phyloP scores from a whole-genome alignment of 805 yeast species.

The Saccharomycopsis oosterbeekiorum region DNA sequence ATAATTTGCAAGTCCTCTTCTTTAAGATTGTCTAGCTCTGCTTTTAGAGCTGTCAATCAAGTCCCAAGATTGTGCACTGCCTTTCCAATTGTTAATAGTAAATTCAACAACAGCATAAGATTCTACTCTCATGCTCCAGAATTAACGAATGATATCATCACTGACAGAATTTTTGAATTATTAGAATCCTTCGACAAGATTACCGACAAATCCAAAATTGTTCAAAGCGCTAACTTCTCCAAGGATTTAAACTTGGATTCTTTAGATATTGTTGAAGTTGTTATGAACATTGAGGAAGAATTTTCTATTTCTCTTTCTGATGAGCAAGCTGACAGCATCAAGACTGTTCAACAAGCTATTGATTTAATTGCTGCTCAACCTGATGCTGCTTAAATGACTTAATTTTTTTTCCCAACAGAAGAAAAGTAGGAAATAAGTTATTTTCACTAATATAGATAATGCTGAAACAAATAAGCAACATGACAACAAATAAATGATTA shows the following conservation, averaged over 20 bases:
- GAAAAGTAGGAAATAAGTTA: neutral
- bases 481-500: too few relatives aligned
- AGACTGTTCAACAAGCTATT: slow-evolving; percentile 87
- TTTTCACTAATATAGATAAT: neutral
- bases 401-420: neutral
- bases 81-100: neutral
- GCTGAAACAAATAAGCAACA: too few relatives aligned
- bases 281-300: slow-evolving; percentile 93
- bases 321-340: slow-evolving; percentile 86
- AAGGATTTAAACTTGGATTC: slow-evolving; percentile 65
- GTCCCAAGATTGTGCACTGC: neutral
- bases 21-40: neutral
- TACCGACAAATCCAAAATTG: slow-evolving; percentile 19
- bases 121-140: slow-evolving; percentile 49
- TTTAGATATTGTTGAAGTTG: slow-evolving; percentile 87
- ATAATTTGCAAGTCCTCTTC: neutral
- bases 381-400: slow-evolving; percentile 27
- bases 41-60: neutral
- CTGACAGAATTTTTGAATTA: slow-evolving; percentile 52
- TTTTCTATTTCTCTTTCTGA: slow-evolving; percentile 80
- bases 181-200: slow-evolving; percentile 53
- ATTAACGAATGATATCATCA: slow-evolving; percentile 51
- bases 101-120: slow-evolving; percentile 3
- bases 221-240: slow-evolving; percentile 36
- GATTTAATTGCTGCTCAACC: slow-evolving; percentile 72